Percentiles rank a stretch among this genome's conserved stretches.
Conservation (phyloP, 2,329 filamentous ascomycete genomes). For the Microdochium paspali region DNA sequence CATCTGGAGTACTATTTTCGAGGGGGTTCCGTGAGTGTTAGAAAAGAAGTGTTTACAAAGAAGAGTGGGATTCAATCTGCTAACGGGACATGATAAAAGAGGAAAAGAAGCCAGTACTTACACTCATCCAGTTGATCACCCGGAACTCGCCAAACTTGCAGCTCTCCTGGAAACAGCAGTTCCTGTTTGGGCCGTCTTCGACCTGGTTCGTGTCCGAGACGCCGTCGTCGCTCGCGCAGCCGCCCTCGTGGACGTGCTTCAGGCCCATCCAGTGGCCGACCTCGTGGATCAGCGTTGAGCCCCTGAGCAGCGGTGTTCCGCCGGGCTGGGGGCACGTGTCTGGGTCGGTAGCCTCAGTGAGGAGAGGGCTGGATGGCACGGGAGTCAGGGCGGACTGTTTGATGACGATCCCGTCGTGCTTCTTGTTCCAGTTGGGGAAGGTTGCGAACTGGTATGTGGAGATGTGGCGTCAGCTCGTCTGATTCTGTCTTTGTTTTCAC, state of each 20-base stretch:
- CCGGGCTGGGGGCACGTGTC: neutral
- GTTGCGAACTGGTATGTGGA: neutral
- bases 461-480: no score
- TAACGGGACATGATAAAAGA: neutral
- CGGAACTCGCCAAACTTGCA: neutral
- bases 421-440: neutral
- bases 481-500: neutral
- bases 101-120: neutral
- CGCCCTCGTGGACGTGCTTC: neutral
- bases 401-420: neutral
- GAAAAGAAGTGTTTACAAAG: neutral
- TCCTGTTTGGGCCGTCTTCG: neutral
- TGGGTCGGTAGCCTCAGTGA: neutral
- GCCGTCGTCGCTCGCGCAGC: neutral
- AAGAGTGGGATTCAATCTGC: no score
- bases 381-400: neutral
- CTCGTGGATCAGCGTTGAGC: neutral
- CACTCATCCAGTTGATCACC: neutral
- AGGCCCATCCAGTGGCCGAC: neutral
- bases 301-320: neutral
- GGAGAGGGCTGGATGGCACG: neutral
- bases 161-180: neutral
- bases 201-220: neutral
- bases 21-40: neutral
- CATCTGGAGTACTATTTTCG: neutral